A percentile compares a stretch with the other conserved stretches of the same genome.
Conservation (phyloP, 352 stramenopile genomes). For the Globisporangium sylvaticum region DNA sequence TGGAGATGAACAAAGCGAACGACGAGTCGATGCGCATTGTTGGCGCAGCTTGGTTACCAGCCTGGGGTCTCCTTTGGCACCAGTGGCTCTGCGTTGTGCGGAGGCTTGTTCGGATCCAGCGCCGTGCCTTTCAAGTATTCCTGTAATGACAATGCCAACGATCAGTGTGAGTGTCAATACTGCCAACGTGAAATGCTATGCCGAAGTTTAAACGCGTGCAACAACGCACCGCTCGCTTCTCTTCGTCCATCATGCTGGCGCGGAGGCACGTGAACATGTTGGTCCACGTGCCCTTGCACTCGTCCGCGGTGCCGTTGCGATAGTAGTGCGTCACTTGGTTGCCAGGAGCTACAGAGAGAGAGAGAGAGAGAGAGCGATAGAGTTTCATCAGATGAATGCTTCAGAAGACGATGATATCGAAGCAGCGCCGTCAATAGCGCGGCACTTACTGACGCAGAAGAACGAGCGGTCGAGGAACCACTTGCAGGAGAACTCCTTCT, state of each 20-base stretch:
- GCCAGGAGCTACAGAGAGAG: slow-evolving; percentile 40
- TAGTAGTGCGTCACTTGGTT: slow-evolving; percentile 86
- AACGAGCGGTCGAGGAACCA: slow-evolving; percentile 82
- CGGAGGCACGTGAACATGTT: slow-evolving; percentile 84
- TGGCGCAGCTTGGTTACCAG: too few relatives aligned
- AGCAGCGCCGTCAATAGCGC: not conserved
- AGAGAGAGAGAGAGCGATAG: not conserved
- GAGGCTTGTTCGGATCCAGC: slow-evolving; percentile 49
- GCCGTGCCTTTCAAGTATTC: slow-evolving; percentile 66
- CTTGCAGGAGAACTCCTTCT: slow-evolving; percentile 55
- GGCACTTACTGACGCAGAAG: slow-evolving; percentile 78
- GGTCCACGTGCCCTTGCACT: slow-evolving; percentile 77
- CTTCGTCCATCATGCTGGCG: slow-evolving; percentile 73
- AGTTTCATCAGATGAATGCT: not conserved
- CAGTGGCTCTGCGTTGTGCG: slow-evolving; percentile 59
- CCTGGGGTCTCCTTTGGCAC: slow-evolving; percentile 60
- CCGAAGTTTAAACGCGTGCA: too few relatives aligned
- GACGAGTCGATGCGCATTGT: too few relatives aligned
- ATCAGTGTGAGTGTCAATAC: too few relatives aligned
- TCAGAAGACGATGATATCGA: not conserved
- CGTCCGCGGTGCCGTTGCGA: slow-evolving; percentile 57
- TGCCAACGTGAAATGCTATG: too few relatives aligned
- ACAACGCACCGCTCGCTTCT: slow-evolving; percentile 48
- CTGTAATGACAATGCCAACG: slow-evolving; percentile 13
- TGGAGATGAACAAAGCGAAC: too few relatives aligned